phyloP scores from a whole-genome alignment of 78 protist species.

The Protostelium mycophagum region DNA sequence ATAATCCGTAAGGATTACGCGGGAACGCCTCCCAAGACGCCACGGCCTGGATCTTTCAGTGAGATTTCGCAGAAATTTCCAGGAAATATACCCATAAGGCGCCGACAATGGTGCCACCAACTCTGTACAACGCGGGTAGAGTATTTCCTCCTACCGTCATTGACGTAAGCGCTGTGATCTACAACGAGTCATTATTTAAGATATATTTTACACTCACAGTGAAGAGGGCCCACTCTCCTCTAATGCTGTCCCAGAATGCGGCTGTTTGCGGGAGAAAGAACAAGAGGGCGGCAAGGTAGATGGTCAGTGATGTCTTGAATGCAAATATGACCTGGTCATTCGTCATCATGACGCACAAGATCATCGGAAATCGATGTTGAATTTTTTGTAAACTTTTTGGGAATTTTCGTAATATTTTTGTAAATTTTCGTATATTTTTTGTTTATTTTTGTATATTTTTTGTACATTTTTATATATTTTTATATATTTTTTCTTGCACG shows the following conservation, averaged over 20 bases:
- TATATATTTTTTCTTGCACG: too few relatives aligned
- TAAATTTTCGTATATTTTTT: too few relatives aligned
- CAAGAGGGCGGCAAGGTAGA: background rate
- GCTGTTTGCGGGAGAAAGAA: background rate
- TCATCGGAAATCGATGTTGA: background rate
- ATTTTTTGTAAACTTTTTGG: too few relatives aligned
- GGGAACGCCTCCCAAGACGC: background rate
- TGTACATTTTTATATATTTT: too few relatives aligned
- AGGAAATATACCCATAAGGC: background rate
- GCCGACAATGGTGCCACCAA: background rate
- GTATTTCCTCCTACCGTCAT: background rate
- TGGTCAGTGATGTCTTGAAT: background rate
- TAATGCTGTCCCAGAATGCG: background rate
- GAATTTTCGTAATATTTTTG: too few relatives aligned
- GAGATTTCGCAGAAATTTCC: too few relatives aligned
- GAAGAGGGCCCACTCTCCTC: background rate
- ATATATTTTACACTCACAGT: background rate
- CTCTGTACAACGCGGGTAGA: background rate
- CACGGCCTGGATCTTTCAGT: too few relatives aligned
- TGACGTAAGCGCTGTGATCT: background rate
- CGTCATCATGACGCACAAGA: background rate
- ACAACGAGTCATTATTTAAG: too few relatives aligned
- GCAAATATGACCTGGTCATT: background rate
- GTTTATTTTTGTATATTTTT: too few relatives aligned
- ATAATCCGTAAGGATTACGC: background rate